phyloP scores from a whole-genome alignment of 208 protist species.

The Leishmania amazonensis region DNA sequence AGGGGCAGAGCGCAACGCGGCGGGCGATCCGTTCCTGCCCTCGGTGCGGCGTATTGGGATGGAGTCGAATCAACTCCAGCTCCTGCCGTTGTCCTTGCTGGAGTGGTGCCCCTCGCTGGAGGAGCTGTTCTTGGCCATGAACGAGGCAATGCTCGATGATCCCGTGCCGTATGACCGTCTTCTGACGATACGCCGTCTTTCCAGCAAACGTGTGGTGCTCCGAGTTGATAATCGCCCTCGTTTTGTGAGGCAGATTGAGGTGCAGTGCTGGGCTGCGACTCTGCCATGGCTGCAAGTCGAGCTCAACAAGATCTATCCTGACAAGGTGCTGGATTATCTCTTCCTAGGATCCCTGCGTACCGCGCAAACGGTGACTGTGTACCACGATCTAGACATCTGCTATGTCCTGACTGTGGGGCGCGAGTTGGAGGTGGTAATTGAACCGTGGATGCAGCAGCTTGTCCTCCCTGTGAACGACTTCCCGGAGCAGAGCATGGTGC shows the following conservation, averaged over 20 bases:
- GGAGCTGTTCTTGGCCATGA: conserved; percentile 68
- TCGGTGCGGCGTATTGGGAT: conserved; percentile 54
- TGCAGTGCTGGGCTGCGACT: conserved; percentile 44
- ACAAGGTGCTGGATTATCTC: conserved; percentile 85
- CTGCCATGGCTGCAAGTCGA: conserved; percentile 74
- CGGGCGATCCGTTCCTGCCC: conserved; percentile 42
- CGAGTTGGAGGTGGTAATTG: conserved; percentile 63
- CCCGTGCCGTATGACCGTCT: conserved; percentile 44
- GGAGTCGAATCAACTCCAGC: conserved; percentile 69
- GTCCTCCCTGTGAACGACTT: conserved; percentile 79
- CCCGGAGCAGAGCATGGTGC: conserved; percentile 63
- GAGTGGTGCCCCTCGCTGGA: conserved; percentile 53
- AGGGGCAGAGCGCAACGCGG: conserved; percentile 1
- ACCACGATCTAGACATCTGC: conserved; percentile 81
- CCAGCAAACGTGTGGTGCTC: conserved; percentile 34
- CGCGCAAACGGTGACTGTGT: conserved; percentile 77
- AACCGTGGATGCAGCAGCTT: conserved; percentile 81
- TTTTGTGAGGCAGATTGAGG: conserved; percentile 63
- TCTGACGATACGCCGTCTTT: conserved; percentile 1
- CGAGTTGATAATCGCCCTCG: conserved; percentile 78
- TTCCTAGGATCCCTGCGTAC: conserved; percentile 87
- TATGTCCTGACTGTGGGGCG: conserved; percentile 81
- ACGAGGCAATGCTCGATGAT: conserved; percentile 63
- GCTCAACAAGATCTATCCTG: conserved; percentile 90
- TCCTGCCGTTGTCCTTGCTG: conserved; percentile 72